These are phyloP conservation scores for Oidium heveae DNA, from an alignment of 2,329 filamentous ascomycete genomes.

Conservation along the genomic window DNA sequence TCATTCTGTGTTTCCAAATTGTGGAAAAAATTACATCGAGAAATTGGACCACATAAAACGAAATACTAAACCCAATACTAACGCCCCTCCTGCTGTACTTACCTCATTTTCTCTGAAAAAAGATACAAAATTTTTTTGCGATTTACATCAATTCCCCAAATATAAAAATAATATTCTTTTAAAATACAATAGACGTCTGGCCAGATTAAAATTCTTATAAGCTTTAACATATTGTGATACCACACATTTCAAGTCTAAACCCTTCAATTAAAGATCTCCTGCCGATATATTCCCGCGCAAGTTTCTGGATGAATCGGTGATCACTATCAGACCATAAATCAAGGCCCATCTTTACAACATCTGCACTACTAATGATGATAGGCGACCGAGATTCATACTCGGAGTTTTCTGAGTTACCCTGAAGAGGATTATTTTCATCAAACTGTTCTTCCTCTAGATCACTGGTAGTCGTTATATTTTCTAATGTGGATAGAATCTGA, in stretches of 20 bases:
- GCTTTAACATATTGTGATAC: slow-evolving; percentile 37
- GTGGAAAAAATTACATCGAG: no score
- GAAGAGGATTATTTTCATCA: slow-evolving; percentile 16
- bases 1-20: no score
- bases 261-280: slow-evolving; percentile 36
- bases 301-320: slow-evolving; percentile 38
- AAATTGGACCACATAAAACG: no score
- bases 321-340: slow-evolving; percentile 54
- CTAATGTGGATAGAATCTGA: slow-evolving; percentile 34
- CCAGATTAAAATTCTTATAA: background rate
- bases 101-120: background rate
- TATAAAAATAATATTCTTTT: background rate
- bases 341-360: slow-evolving; percentile 46
- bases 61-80: no score
- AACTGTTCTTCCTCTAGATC: slow-evolving; percentile 15
- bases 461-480: slow-evolving; percentile 29
- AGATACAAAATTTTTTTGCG: background rate
- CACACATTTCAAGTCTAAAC: slow-evolving; percentile 49
- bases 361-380: slow-evolving; percentile 34
- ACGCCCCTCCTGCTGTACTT: no score
- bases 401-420: slow-evolving; percentile 28
- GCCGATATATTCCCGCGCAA: slow-evolving; percentile 39
- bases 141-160: background rate
- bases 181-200: background rate
- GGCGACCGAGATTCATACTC: slow-evolving; percentile 8